Conservation (phyloP, 495 filamentous ascomycete genomes). For the Neurospora africana region DNA sequence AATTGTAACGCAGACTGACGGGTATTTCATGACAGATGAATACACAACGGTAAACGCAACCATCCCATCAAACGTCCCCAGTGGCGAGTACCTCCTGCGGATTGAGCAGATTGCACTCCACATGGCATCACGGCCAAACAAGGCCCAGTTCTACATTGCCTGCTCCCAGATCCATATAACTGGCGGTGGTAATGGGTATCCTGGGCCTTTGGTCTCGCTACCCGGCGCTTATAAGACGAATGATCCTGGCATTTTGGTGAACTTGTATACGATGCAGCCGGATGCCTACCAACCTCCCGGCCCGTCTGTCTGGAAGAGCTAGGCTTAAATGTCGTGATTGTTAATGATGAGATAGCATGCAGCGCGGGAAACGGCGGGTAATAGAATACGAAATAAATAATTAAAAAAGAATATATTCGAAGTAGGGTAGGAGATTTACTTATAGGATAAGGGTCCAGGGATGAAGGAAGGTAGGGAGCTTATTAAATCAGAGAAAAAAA, state of each 20-base stretch:
- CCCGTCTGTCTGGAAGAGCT: conserved; percentile 30
- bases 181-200: conserved; percentile 36
- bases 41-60: conserved; percentile 33
- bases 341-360: background rate
- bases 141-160: conserved; percentile 42
- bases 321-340: background rate
- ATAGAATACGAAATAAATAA: background rate
- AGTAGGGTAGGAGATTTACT: background rate
- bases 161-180: conserved; percentile 49
- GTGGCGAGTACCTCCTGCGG: conserved; percentile 47
- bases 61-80: conserved; percentile 31
- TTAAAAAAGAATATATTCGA: background rate
- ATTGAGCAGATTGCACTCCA: conserved; percentile 47
- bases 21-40: conserved; percentile 14
- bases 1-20: background rate
- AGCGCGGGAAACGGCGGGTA: background rate
- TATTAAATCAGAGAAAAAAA: background rate
- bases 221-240: conserved; percentile 42
- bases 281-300: conserved; percentile 34
- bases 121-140: conserved; percentile 25
- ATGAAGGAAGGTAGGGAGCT: background rate
- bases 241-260: conserved; percentile 38
- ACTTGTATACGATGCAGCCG: conserved; percentile 24
- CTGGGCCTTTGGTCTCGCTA: conserved; percentile 34
- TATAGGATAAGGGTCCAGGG: background rate